Evolutionary conservation across 768 basidiomycete genomes (phyloP).

Genomic region (Panellus pusillus): DNA sequence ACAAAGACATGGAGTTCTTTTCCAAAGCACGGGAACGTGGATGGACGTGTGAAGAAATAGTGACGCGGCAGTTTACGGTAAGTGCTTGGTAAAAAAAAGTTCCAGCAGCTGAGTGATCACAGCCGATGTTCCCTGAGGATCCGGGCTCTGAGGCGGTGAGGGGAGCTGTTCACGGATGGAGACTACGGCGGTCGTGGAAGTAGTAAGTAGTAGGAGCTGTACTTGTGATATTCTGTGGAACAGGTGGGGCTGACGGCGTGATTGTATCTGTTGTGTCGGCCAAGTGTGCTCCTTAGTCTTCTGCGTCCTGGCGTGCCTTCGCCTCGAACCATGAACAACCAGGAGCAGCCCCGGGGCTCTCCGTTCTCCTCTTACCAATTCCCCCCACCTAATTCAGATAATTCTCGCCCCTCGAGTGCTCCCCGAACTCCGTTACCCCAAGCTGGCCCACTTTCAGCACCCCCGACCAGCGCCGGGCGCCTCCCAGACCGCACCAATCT

Average conservation of each 20-base stretch:
- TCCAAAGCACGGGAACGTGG: constrained; percentile 55
- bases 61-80: constrained; percentile 65
- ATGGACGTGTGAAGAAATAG: constrained; percentile 73
- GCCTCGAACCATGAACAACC: constrained; percentile 21
- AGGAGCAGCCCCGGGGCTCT: constrained; percentile 3
- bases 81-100: constrained; percentile 20
- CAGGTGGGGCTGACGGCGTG: background rate
- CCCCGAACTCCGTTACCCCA: constrained; percentile 2
- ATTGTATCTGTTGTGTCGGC: background rate
- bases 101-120: background rate
- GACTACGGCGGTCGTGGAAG: constrained; percentile 36
- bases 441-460: background rate
- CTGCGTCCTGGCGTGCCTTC: constrained; percentile 1
- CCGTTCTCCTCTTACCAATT: constrained; percentile 6
- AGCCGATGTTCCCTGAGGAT: constrained; percentile 94
- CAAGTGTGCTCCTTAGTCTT: background rate
- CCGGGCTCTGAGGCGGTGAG: constrained; percentile 74
- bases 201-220: background rate
- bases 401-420: background rate
- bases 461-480: constrained; percentile 10
- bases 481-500: constrained; percentile 12
- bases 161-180: constrained; percentile 86
- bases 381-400: background rate
- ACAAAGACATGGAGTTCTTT: constrained; percentile 85
- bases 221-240: background rate